phyloP scores from a whole-genome alignment of 2,329 filamentous ascomycete genomes.

The Aspergillus amoenus region DNA sequence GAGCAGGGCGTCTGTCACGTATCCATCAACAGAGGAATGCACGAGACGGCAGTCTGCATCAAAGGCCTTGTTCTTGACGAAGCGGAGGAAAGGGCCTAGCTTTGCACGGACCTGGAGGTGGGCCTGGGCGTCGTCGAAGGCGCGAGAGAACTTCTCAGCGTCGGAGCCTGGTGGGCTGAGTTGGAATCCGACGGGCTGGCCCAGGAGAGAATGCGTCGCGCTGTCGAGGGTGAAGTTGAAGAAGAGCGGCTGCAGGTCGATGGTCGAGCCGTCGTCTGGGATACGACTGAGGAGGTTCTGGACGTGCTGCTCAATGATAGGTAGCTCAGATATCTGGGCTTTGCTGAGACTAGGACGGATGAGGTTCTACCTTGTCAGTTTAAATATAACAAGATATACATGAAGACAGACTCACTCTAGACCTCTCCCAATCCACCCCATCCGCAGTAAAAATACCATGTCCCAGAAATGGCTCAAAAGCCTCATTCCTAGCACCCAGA shows the following conservation, averaged over 20 bases:
- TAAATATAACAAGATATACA: no score
- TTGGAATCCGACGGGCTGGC: constrained; percentile 52
- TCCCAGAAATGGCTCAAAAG: constrained; percentile 40
- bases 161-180: constrained; percentile 55
- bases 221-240: constrained; percentile 82
- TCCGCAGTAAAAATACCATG: constrained; percentile 66
- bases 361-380: constrained; percentile 38
- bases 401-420: constrained; percentile 54
- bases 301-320: constrained; percentile 77
- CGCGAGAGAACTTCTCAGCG: constrained; percentile 40
- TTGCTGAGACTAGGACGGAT: constrained; percentile 84
- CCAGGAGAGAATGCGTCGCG: constrained; percentile 82
- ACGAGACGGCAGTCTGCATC: constrained; percentile 9
- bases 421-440: constrained; percentile 72
- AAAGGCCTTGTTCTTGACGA: constrained; percentile 19
- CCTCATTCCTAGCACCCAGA: constrained; percentile 71
- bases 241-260: constrained; percentile 75
- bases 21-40: constrained; percentile 21
- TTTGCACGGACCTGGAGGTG: constrained; percentile 24
- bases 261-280: constrained; percentile 46
- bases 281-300: constrained; percentile 58
- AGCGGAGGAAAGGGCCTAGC: constrained; percentile 20
- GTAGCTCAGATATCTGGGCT: constrained; percentile 77
- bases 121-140: constrained; percentile 35
- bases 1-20: constrained; percentile 23